Conservation (phyloP, 306 rosid species). For the Vigna unguiculata region DNA sequence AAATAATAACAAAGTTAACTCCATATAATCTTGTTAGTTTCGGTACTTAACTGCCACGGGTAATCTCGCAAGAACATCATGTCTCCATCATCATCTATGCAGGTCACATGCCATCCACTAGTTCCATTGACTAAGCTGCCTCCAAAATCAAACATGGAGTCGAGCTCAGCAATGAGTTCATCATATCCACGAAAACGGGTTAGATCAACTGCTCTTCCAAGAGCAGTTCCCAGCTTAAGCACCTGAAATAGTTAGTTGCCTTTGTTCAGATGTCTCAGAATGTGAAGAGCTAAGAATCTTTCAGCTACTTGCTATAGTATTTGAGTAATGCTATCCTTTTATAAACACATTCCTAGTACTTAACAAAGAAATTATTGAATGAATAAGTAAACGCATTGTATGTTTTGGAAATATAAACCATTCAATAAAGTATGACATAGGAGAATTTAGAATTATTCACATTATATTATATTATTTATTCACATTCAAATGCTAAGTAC, state of each 20-base stretch:
- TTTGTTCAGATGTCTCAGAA: slow-evolving; percentile 27
- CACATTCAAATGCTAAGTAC: slow-evolving; percentile 44
- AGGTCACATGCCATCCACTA: slow-evolving; percentile 69
- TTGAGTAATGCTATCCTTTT: neutral
- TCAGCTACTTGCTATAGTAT: slow-evolving; percentile 14
- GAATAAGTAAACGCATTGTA: neutral
- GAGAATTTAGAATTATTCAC: neutral
- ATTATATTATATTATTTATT: neutral
- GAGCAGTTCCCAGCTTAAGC: slow-evolving; percentile 64
- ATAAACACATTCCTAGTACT: neutral
- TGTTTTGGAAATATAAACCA: neutral
- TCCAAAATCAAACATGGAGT: slow-evolving; percentile 65
- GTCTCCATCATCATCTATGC: slow-evolving; percentile 58
- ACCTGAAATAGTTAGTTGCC: slow-evolving; percentile 57
- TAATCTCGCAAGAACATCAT: slow-evolving; percentile 55
- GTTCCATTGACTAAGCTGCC: slow-evolving; percentile 63
- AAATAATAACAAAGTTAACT: neutral
- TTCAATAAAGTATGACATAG: neutral
- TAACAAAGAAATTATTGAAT: neutral
- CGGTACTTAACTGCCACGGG: slow-evolving; percentile 68
- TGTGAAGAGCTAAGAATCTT: slow-evolving; percentile 6
- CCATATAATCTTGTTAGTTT: slow-evolving; percentile 1
- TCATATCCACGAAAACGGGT: slow-evolving; percentile 52
- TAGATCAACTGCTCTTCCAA: slow-evolving; percentile 72
- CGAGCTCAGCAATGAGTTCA: slow-evolving; percentile 63